Base-by-base conservation (phyloP, 305 asterid genomes). In the Stenogyne calaminthoides region DNA sequence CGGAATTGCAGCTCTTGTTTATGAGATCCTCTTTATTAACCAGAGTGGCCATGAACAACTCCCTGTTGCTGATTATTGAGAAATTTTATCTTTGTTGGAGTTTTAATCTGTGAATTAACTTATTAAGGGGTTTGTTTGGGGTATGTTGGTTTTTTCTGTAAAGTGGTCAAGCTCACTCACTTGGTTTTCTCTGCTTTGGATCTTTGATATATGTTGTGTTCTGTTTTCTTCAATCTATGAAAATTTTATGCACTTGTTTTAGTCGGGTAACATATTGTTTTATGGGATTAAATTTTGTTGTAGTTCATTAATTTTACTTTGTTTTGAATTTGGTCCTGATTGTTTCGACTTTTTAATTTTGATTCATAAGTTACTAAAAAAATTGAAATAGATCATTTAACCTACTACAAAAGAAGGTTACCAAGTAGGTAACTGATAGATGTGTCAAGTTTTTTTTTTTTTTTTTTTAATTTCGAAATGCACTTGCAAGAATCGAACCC, bases 1-100 rank as follows among this genome's bases (percentile, higher is more conserved):
- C 8, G 88, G 82, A 34, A 77, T 84, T 39, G 90, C 90, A n/a
- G 90, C 88, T 11, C 19, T 82, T 15, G 81, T 87, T 2, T 87
- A 88, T 56, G 88, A 85, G 55, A 9, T 80, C 56, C 44, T 82
- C 34, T 87, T 87, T 79, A 80, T 80, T 20, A 60, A 66, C 67
- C 77, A 72, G 47, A 80, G 67, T 62, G 80, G 82, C 55, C 89
- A 87, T 42, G 80, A 84, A 10, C 82, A 81, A 10, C 83, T 87
- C 69, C 91, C 89, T 0, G 59, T 71, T 46, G 22, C 83, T 11
- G 88, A 83, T 60, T 83, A 76, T 64, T 83, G 42, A 77, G 0
- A 27, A 2, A 14, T 20, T 46, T 40, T 22, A 10, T 56, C 37
- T 5, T 9, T 4, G 3, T 51, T 49, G 56, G 22, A 0, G 56